phyloP scores from a whole-genome alignment of 805 yeast species.

The Kazachstania viticola region DNA sequence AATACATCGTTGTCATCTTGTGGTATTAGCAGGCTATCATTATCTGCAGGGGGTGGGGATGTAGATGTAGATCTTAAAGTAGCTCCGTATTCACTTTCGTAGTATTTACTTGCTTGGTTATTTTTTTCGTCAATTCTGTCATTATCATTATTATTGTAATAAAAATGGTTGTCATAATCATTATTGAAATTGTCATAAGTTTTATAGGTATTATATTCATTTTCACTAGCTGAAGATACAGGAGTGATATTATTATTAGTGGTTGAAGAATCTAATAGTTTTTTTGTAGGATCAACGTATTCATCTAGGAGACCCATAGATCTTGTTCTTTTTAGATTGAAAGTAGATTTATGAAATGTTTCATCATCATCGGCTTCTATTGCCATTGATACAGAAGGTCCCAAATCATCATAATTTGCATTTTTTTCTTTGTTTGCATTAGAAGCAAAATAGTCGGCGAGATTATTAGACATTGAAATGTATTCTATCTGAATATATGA shows the following conservation, averaged over 20 bases:
- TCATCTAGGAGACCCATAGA: conserved; percentile 74
- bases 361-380: conserved; percentile 62
- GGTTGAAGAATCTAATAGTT: conserved; percentile 20
- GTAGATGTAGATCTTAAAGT: conserved; percentile 18
- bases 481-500: too few species aligned
- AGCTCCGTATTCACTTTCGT: conserved; percentile 5
- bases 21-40: conserved; percentile 29
- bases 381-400: conserved; percentile 35
- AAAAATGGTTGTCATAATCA: conserved; percentile 5
- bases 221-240: conserved; percentile 2
- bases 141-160: conserved; percentile 3
- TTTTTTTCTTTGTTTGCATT: not conserved
- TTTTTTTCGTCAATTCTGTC: conserved; percentile 1
- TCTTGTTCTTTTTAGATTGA: conserved; percentile 68
- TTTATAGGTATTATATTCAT: not conserved
- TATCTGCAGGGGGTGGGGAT: conserved; percentile 28
- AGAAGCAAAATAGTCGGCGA: conserved; percentile 21
- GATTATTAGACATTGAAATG: conserved; percentile 20
- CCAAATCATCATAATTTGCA: conserved; percentile 22
- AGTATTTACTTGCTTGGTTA: too few species aligned
- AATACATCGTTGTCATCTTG: conserved; percentile 78
- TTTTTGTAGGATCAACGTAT: conserved; percentile 39
- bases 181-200: conserved; percentile 1
- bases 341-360: conserved; percentile 59
- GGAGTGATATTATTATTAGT: not conserved